These are phyloP conservation scores for Intubia oerlemansii DNA, from an alignment of 2,329 filamentous ascomycete species.

Conservation along the genomic window DNA sequence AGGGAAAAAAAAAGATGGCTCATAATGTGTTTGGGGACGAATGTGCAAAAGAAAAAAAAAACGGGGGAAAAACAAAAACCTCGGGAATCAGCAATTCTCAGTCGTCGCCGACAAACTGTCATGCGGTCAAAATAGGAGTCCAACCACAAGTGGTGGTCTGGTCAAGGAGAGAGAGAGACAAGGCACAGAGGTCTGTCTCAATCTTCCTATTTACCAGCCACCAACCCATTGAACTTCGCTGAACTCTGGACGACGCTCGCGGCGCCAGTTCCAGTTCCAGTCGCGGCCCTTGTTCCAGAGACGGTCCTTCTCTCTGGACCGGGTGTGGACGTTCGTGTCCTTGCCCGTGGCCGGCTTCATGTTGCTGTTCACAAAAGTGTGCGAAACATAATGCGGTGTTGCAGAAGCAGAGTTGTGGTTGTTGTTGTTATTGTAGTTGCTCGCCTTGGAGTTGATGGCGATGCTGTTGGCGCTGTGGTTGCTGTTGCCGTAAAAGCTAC, in stretches of 20 bases:
- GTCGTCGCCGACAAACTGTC: neutral
- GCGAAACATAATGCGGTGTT: constrained; percentile 9
- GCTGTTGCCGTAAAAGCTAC: neutral
- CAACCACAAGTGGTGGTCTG: constrained; percentile 38
- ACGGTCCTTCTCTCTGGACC: constrained; percentile 22
- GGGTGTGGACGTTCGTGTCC: constrained; percentile 14
- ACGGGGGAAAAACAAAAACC: constrained; percentile 4
- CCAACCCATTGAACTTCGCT: constrained; percentile 88
- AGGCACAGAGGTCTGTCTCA: neutral
- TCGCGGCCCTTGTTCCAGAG: constrained; percentile 36
- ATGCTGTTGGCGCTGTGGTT: neutral
- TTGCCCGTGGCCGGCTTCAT: constrained; percentile 19
- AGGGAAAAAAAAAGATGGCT: constrained; percentile 3
- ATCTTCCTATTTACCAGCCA: constrained; percentile 51
- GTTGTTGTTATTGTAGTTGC: constrained; percentile 8
- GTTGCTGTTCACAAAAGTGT: constrained; percentile 6
- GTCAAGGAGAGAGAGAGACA: constrained; percentile 14
- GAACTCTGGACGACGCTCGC: constrained; percentile 42
- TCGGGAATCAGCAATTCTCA: no score
- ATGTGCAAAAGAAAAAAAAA: constrained; percentile 4
- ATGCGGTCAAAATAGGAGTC: constrained; percentile 14
- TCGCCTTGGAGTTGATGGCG: no score
- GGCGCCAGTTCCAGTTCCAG: constrained; percentile 39
- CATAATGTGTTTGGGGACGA: constrained; percentile 3
- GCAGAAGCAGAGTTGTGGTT: constrained; percentile 7